A percentile compares a stretch with the other conserved stretches of the same genome.
Conservation (phyloP, 768 basidiomycete genomes). For the Tricholomella constricta region DNA sequence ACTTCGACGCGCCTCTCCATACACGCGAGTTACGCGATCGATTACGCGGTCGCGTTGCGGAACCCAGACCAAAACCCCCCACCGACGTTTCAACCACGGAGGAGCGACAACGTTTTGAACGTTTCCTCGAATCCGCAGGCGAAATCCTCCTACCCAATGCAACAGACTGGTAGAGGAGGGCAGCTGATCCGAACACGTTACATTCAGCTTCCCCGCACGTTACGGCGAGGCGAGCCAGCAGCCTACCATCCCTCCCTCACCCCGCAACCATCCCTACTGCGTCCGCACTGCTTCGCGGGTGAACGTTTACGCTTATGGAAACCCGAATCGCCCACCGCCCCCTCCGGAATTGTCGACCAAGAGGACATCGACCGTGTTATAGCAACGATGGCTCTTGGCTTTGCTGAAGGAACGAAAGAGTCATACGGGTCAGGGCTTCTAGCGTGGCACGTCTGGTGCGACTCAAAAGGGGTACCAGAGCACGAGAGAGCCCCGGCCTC, state of each 20-base stretch:
- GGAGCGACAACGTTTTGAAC: too few relatives aligned
- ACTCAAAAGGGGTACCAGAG: too few relatives aligned
- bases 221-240: not conserved
- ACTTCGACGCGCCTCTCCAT: not conserved
- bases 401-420: slow-evolving; percentile 30
- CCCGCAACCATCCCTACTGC: too few relatives aligned
- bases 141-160: not conserved
- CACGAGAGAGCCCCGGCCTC: slow-evolving; percentile 26
- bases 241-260: too few relatives aligned
- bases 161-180: too few relatives aligned
- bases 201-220: not conserved
- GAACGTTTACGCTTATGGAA: slow-evolving; percentile 29
- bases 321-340: slow-evolving; percentile 14
- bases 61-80: slow-evolving; percentile 15
- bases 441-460: too few relatives aligned
- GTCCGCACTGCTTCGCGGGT: too few relatives aligned
- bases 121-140: too few relatives aligned
- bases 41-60: too few relatives aligned
- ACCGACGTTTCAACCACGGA: too few relatives aligned
- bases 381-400: slow-evolving; percentile 24
- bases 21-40: slow-evolving; percentile 14
- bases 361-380: slow-evolving; percentile 25
- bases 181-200: not conserved
- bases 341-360: not conserved
- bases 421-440: too few relatives aligned